Evolutionary conservation across 2,329 filamentous ascomycete species (phyloP).

Genomic region (Xylariaceae sp.): DNA sequence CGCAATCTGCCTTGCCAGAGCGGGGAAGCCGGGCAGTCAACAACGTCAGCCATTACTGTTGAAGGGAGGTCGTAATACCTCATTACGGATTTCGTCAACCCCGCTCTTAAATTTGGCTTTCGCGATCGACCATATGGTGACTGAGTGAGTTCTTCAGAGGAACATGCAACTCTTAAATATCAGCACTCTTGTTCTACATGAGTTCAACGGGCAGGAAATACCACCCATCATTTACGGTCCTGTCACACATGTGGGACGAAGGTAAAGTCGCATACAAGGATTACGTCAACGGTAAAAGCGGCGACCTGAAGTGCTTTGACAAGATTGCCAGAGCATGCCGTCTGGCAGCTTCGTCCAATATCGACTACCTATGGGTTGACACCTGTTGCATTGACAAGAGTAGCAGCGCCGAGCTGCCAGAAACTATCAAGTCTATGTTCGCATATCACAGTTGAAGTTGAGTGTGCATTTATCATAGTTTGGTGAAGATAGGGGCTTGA

Average conservation of each 20-base stretch:
- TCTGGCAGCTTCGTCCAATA: background rate
- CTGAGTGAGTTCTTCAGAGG: too few species aligned
- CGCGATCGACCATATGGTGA: too few species aligned
- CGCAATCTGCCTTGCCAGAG: too few species aligned
- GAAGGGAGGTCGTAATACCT: too few species aligned
- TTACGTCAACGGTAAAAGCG: background rate
- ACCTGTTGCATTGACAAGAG: conserved; percentile 4
- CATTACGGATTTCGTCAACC: too few species aligned
- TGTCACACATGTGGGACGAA: background rate
- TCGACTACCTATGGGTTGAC: conserved; percentile 2
- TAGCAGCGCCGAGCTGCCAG: background rate
- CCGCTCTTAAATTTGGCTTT: too few species aligned
- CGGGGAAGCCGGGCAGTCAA: too few species aligned
- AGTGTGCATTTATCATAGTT: background rate
- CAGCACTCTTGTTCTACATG: too few species aligned
- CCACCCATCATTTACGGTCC: background rate
- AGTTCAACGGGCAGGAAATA: too few species aligned
- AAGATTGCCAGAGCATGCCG: background rate
- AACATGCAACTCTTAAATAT: too few species aligned
- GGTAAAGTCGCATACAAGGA: background rate
- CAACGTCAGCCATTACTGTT: too few species aligned
- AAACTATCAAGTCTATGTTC: conserved; percentile 3
- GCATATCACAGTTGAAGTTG: background rate
- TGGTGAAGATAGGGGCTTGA: background rate
- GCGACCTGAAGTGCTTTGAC: too few species aligned